A percentile compares a stretch with the other conserved stretches of the same genome.
phyloP scores from a whole-genome alignment of 2,329 filamentous ascomycete species.

The Sporothrix phasma region DNA sequence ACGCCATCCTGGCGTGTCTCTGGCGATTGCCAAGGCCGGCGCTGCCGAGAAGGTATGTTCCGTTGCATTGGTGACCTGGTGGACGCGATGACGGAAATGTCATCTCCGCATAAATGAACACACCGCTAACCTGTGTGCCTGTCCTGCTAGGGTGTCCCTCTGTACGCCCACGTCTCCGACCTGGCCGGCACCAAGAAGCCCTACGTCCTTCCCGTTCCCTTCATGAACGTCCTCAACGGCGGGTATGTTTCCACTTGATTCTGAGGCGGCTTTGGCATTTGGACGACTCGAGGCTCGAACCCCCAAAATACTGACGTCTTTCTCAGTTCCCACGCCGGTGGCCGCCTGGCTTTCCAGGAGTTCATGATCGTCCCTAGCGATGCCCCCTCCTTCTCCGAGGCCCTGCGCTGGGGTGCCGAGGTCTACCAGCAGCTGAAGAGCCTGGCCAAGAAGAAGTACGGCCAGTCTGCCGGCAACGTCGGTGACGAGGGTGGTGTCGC shows the following conservation, averaged over 20 bases:
- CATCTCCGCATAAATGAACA: neutral
- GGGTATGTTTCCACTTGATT: slow-evolving; percentile 32
- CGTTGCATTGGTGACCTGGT: no score
- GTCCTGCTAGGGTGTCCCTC: slow-evolving; percentile 53
- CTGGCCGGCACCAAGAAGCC: slow-evolving; percentile 85
- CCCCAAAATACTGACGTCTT: neutral
- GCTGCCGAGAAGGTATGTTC: slow-evolving; percentile 67
- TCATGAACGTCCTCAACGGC: slow-evolving; percentile 90
- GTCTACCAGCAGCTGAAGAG: slow-evolving; percentile 97
- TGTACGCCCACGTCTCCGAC: slow-evolving; percentile 81
- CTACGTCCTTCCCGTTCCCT: slow-evolving; percentile 80
- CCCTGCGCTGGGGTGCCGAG: slow-evolving; percentile 90
- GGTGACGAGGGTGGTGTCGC: slow-evolving; percentile 99
- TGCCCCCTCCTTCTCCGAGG: slow-evolving; percentile 88
- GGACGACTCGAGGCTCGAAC: neutral
- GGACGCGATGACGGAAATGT: neutral
- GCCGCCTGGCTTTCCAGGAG: slow-evolving; percentile 88
- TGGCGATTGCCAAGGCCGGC: slow-evolving; percentile 80
- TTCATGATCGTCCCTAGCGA: slow-evolving; percentile 81
- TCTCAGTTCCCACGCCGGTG: slow-evolving; percentile 81
- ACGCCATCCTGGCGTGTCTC: slow-evolving; percentile 75
- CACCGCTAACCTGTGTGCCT: neutral
- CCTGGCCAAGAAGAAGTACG: slow-evolving; percentile 98
- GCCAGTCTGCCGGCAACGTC: slow-evolving; percentile 96
- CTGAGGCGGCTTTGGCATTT: neutral